phyloP scores from a whole-genome alignment of 441 rosid species.

The Hura crepitans region DNA sequence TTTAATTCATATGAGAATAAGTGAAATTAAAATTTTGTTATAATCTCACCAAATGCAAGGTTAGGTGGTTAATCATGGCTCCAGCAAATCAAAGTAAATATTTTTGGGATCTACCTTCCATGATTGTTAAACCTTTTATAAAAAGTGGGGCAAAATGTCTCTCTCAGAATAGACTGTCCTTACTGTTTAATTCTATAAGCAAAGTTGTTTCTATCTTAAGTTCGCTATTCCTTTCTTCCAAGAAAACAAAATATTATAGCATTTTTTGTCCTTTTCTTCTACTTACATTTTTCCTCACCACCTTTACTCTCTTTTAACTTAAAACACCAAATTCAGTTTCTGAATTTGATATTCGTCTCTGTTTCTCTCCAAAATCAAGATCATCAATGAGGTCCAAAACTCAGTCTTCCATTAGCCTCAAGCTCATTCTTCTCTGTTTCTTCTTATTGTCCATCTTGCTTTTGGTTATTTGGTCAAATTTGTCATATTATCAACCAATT shows the following conservation, averaged over 20 bases:
- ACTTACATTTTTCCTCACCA: background rate
- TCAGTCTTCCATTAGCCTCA: slow-evolving; percentile 45
- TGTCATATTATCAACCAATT: slow-evolving; percentile 32
- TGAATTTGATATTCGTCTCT: background rate
- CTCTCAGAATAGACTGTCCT: background rate
- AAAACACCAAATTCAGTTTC: slow-evolving; percentile 5
- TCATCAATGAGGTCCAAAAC: slow-evolving; percentile 42
- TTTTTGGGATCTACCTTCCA: background rate
- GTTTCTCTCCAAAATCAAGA: background rate
- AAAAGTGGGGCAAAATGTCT: background rate
- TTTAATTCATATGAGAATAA: too few species aligned
- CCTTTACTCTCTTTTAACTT: background rate
- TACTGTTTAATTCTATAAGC: background rate
- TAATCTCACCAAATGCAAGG: too few species aligned
- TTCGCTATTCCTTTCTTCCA: background rate
- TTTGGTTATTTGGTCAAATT: slow-evolving; percentile 39
- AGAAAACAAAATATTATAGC: background rate
- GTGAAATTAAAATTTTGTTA: too few species aligned
- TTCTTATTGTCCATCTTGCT: slow-evolving; percentile 52
- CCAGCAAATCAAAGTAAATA: background rate
- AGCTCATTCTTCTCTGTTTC: slow-evolving; percentile 44
- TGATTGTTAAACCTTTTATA: background rate
- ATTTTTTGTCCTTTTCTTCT: background rate
- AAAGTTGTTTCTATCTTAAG: background rate
- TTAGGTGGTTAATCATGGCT: background rate